Evolutionary conservation across 345 rosid species (phyloP).

Genomic region (Salix brachista): DNA sequence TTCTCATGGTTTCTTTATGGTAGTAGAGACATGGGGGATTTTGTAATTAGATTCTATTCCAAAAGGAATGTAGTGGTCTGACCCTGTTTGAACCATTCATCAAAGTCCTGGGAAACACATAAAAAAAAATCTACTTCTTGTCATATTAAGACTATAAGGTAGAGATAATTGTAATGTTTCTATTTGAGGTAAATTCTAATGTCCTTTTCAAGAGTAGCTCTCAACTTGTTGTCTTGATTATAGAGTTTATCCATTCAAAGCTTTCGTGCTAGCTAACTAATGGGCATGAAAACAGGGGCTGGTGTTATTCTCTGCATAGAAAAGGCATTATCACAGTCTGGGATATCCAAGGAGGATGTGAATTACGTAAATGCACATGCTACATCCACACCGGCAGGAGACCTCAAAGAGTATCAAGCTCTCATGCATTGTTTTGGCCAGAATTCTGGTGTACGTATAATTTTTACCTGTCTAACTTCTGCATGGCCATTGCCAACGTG

Average conservation of each 20-base stretch:
- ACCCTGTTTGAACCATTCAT: not conserved
- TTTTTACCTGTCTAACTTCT: not conserved
- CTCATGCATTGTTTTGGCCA: constrained; percentile 75
- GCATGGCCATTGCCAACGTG: constrained; percentile 1
- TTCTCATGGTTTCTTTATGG: not conserved
- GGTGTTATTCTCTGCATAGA: constrained; percentile 85
- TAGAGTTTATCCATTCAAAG: not conserved
- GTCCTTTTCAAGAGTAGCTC: not conserved
- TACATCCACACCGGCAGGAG: constrained; percentile 88
- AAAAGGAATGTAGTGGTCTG: no score
- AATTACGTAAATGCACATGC: constrained; percentile 95
- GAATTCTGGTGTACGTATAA: constrained; percentile 56
- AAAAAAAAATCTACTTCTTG: not conserved
- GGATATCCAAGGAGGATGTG: constrained; percentile 62
- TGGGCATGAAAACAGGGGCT: constrained; percentile 41
- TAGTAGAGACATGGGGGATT: not conserved
- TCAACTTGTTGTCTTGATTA: not conserved
- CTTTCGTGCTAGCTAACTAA: not conserved
- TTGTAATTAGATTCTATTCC: not conserved
- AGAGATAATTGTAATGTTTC: not conserved
- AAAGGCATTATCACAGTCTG: constrained; percentile 72
- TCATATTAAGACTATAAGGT: not conserved
- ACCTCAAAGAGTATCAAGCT: constrained; percentile 74
- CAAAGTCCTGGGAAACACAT: not conserved
- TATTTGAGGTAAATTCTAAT: not conserved